A percentile compares a stretch with the other conserved stretches of the same genome.
Evolutionary conservation across 2,329 filamentous ascomycete genomes (phyloP).

Genomic region (Colletotrichum tabaci): DNA sequence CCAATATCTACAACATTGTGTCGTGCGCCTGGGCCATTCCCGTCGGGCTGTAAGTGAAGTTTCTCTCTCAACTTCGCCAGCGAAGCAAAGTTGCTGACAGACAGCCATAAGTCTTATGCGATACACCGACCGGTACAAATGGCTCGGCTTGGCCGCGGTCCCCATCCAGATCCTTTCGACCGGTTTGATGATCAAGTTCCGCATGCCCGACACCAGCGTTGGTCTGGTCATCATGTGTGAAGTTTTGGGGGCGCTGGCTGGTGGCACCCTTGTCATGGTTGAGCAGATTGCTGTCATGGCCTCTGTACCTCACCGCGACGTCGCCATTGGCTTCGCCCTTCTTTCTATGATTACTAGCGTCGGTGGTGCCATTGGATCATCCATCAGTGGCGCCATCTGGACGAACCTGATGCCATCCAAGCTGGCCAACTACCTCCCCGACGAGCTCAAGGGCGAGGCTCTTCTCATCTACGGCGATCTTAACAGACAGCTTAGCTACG

Average conservation of each 20-base stretch:
- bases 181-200: slow-evolving; percentile 54
- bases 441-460: slow-evolving; percentile 49
- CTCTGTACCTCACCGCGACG: slow-evolving; percentile 50
- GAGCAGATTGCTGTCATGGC: slow-evolving; percentile 58
- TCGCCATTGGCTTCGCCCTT: slow-evolving; percentile 53
- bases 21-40: slow-evolving; percentile 55
- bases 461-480: slow-evolving; percentile 61
- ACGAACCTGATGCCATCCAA: slow-evolving; percentile 54
- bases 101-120: slow-evolving; percentile 47
- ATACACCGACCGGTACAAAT: slow-evolving; percentile 51
- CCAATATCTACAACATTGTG: slow-evolving; percentile 54
- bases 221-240: slow-evolving; percentile 57
- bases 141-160: slow-evolving; percentile 49
- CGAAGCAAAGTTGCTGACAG: neutral
- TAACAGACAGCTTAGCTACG: slow-evolving; percentile 55
- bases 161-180: slow-evolving; percentile 50
- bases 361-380: slow-evolving; percentile 51
- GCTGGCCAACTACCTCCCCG: slow-evolving; percentile 57
- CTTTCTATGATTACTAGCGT: slow-evolving; percentile 50
- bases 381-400: slow-evolving; percentile 53
- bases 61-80: no score
- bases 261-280: slow-evolving; percentile 57
- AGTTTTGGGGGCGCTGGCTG: slow-evolving; percentile 58
- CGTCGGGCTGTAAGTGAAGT: slow-evolving; percentile 50
- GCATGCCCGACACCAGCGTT: slow-evolving; percentile 48